Conservation (phyloP, 129 eudicot species). For the Flaveria robusta region DNA sequence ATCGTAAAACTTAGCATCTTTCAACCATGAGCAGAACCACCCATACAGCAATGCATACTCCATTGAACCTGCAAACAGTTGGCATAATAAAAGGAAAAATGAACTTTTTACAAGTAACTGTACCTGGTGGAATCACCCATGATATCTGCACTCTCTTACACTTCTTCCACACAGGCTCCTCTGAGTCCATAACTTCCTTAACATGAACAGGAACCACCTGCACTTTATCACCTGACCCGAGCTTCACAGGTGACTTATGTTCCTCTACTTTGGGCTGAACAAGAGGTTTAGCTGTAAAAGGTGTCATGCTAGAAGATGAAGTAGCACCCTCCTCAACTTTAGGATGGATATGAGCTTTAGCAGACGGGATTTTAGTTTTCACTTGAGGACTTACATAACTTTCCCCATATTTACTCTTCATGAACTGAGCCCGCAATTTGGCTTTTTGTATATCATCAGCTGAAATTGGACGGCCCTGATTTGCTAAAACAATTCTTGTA, state of each 20-base stretch:
- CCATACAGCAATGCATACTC: conserved; percentile 2
- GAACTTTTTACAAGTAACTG: conserved; percentile 10
- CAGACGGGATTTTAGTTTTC: conserved; percentile 49
- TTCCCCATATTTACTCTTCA: conserved; percentile 75
- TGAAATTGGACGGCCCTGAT: conserved; percentile 90
- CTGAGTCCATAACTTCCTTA: conserved; percentile 39
- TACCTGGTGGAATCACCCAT: conserved; percentile 94
- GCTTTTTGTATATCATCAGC: conserved; percentile 98
- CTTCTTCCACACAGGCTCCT: conserved; percentile 67
- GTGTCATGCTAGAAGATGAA: conserved; percentile 37
- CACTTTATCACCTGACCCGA: conserved; percentile 8
- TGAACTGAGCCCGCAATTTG: conserved; percentile 84
- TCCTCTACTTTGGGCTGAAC: conserved; percentile 49
- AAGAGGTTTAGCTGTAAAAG: conserved; percentile 37
- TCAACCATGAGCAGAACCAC: conserved; percentile 22
- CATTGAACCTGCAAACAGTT: conserved; percentile 32
- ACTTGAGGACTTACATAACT: conserved; percentile 33
- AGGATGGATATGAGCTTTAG: conserved; percentile 36
- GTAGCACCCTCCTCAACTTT: conserved; percentile 49
- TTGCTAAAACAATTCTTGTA: conserved; percentile 48
- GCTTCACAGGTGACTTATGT: conserved; percentile 33
- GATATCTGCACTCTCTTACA: conserved; percentile 67
- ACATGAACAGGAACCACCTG: conserved; percentile 17
- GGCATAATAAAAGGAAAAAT: conserved; percentile 11
- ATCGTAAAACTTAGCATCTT: neutral